phyloP scores from a whole-genome alignment of 192 early-diverging fungal species.

The Powellomyces hirtus region DNA sequence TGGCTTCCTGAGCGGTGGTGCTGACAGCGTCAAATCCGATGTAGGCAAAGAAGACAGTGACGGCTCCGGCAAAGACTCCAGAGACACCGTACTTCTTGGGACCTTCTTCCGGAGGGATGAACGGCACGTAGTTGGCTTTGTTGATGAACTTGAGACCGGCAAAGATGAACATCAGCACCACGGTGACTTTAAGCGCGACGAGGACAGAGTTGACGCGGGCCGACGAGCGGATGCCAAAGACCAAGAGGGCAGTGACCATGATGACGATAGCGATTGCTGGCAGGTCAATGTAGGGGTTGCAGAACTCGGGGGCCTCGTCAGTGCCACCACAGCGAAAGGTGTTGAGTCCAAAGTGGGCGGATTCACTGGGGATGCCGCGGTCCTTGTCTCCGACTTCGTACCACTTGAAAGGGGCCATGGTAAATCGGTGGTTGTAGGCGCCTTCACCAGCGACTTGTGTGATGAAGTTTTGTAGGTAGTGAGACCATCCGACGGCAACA shows the following conservation, averaged over 20 bases:
- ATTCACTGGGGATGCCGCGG: not conserved
- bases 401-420: conserved; percentile 73
- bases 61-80: conserved; percentile 68
- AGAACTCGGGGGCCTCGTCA: not conserved
- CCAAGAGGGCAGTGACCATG: conserved; percentile 63
- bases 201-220: conserved; percentile 70
- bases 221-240: conserved; percentile 71
- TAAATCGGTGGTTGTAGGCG: conserved; percentile 42
- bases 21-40: conserved; percentile 89
- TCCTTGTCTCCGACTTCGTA: conserved; percentile 25
- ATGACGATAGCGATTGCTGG: conserved; percentile 71
- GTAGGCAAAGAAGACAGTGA: conserved; percentile 72
- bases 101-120: conserved; percentile 62
- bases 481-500: conserved; percentile 80
- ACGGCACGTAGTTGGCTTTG: conserved; percentile 69
- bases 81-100: conserved; percentile 61
- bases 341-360: conserved; percentile 7
- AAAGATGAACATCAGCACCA: conserved; percentile 79
- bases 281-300: conserved; percentile 28
- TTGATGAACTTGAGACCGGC: conserved; percentile 68
- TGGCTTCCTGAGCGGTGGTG: conserved; percentile 80
- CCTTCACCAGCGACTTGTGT: conserved; percentile 58
- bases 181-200: conserved; percentile 71
- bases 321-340: not conserved
- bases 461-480: conserved; percentile 73